phyloP scores from a whole-genome alignment of 176 grass and related monocot species.

The Neostapfia colusana region DNA sequence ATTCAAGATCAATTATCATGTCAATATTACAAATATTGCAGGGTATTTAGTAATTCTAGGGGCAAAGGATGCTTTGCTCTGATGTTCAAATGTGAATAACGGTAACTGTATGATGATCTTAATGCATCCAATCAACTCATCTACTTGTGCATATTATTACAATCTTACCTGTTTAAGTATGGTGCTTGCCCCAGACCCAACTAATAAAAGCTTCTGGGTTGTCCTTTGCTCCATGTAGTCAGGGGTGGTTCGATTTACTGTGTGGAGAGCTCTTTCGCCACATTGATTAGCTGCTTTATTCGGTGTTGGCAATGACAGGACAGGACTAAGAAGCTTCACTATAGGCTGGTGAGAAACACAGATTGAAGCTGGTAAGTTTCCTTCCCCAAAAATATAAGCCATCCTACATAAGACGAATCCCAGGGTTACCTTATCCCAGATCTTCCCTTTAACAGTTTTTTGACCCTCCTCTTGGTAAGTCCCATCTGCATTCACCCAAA shows the following conservation, averaged over 20 bases:
- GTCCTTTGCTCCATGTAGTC: slow-evolving; percentile 67
- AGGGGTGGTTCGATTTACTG: slow-evolving; percentile 45
- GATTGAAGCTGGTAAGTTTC: slow-evolving; percentile 30
- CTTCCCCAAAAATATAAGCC: background rate
- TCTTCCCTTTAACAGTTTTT: slow-evolving; percentile 82
- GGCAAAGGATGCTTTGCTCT: slow-evolving; percentile 15
- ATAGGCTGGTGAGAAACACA: slow-evolving; percentile 62
- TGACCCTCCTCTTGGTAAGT: slow-evolving; percentile 98
- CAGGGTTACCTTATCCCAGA: slow-evolving; percentile 87
- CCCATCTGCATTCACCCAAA: slow-evolving; percentile 98
- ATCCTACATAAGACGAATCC: slow-evolving; percentile 20
- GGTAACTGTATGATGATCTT: background rate
- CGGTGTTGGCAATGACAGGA: slow-evolving; percentile 86
- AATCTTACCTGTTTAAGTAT: slow-evolving; percentile 89
- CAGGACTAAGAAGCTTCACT: slow-evolving; percentile 84
- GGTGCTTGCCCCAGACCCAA: slow-evolving; percentile 91
- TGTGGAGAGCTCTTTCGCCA: slow-evolving; percentile 50
- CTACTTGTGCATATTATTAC: background rate
- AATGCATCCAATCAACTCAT: slow-evolving; percentile 19
- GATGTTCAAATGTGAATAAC: slow-evolving; percentile 10
- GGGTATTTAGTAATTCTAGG: background rate
- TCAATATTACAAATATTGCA: slow-evolving; percentile 9
- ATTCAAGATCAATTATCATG: slow-evolving; percentile 33
- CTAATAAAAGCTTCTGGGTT: slow-evolving; percentile 71
- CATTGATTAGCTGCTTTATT: slow-evolving; percentile 52